phyloP scores from a whole-genome alignment of 2,329 filamentous ascomycete species.

The Fusarium sp. region DNA sequence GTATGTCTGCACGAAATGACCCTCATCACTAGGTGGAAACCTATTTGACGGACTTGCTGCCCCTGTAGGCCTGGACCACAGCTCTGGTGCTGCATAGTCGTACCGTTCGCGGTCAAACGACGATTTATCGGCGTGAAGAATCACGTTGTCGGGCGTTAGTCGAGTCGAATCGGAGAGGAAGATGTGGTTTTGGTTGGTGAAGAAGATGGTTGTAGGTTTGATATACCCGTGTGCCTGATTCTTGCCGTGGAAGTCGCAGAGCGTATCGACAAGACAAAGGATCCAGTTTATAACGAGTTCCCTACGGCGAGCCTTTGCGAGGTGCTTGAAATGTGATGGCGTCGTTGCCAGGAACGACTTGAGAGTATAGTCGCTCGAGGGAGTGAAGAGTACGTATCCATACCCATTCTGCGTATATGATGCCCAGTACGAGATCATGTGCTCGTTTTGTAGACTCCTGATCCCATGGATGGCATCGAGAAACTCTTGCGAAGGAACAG shows the following conservation, averaged over 20 bases:
- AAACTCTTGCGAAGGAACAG: conserved; percentile 63
- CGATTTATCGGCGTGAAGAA: conserved; percentile 54
- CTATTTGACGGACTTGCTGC: conserved; percentile 49
- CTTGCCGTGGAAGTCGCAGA: conserved; percentile 72
- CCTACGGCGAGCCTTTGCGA: conserved; percentile 68
- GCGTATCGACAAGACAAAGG: conserved; percentile 73
- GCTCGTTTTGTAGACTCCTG: conserved; percentile 68
- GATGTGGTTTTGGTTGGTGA: conserved; percentile 71
- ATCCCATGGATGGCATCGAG: conserved; percentile 67
- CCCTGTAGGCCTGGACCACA: conserved; percentile 58
- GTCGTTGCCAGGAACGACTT: conserved; percentile 72
- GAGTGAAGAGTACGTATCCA: conserved; percentile 73
- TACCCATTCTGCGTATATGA: conserved; percentile 72
- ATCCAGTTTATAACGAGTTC: conserved; percentile 76
- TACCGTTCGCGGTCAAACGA: conserved; percentile 74
- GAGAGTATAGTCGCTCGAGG: conserved; percentile 71
- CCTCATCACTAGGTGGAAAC: conserved; percentile 50
- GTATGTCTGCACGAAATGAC: conserved; percentile 46
- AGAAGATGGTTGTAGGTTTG: conserved; percentile 74
- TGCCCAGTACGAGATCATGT: conserved; percentile 75
- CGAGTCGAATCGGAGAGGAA: conserved; percentile 71
- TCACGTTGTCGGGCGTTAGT: conserved; percentile 56
- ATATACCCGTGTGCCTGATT: conserved; percentile 74
- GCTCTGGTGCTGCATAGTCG: conserved; percentile 77
- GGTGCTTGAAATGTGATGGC: conserved; percentile 68